phyloP scores from a whole-genome alignment of 257 asterid genomes.

The Thymus quinquecostatus region DNA sequence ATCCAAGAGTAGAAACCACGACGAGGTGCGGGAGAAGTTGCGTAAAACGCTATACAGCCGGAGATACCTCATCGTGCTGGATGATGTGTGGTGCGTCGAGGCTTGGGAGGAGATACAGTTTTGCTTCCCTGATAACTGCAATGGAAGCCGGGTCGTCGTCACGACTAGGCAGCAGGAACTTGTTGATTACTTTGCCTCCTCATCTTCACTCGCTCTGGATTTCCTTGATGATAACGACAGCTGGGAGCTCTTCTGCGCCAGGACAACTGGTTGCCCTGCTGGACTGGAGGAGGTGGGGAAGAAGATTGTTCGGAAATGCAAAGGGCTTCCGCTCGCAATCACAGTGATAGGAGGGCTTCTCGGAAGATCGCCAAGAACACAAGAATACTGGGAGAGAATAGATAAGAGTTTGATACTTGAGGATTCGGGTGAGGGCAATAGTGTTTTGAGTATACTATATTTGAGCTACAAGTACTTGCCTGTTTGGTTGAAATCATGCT shows the following conservation, averaged over 20 bases:
- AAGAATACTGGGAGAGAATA: too few relatives aligned
- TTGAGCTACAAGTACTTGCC: too few relatives aligned
- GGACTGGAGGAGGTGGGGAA: background rate
- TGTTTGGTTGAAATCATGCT: too few relatives aligned
- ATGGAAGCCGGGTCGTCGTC: background rate
- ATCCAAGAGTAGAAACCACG: background rate
- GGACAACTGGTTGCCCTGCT: background rate
- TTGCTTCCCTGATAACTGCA: background rate
- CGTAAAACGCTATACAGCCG: background rate
- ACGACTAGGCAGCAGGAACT: too few relatives aligned
- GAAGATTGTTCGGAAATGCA: too few relatives aligned
- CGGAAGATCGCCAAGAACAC: too few relatives aligned
- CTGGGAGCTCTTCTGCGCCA: background rate
- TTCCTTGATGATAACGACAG: background rate
- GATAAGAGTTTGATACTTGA: too few relatives aligned
- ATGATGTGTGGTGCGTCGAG: constrained; percentile 2
- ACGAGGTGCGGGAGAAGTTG: background rate
- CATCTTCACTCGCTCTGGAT: background rate
- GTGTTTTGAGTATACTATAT: too few relatives aligned
- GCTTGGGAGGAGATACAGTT: background rate
- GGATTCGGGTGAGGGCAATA: too few relatives aligned
- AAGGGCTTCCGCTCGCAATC: too few relatives aligned
- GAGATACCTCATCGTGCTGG: background rate
- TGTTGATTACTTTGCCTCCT: too few relatives aligned
- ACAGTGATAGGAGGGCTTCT: too few relatives aligned